Evolutionary conservation across 169 alveolate genomes (phyloP).

Genomic region (Cyclospora cayetanensis): DNA sequence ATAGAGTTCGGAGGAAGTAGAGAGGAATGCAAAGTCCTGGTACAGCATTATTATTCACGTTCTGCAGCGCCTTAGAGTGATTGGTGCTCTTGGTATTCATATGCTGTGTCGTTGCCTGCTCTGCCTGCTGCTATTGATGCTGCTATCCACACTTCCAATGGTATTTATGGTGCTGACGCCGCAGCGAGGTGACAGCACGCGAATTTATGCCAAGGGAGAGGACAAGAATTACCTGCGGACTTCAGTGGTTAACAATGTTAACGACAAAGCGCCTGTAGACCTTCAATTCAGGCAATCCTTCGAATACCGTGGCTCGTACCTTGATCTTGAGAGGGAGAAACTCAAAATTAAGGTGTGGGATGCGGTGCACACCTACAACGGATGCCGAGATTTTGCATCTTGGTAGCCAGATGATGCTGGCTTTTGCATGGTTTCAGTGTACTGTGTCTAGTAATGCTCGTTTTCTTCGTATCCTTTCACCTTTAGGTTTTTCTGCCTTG

Average conservation of each 20-base stretch:
- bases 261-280: not conserved
- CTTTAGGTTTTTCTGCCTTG: not conserved
- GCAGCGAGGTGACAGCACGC: constrained; percentile 26
- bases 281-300: constrained; percentile 50
- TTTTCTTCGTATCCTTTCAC: not conserved
- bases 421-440: no score
- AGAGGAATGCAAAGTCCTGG: constrained; percentile 68
- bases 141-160: not conserved
- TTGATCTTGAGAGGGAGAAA: constrained; percentile 65
- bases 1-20: constrained; percentile 67
- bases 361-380: no score
- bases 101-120: not conserved
- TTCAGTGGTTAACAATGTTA: not conserved
- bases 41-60: not conserved
- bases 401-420: no score
- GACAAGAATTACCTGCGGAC: constrained; percentile 54
- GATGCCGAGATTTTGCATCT: no score
- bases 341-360: constrained; percentile 70
- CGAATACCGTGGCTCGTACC: constrained; percentile 71
- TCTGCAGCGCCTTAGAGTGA: not conserved
- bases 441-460: no score
- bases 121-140: not conserved
- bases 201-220: constrained; percentile 46
- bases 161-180: not conserved
- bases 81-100: not conserved